Evolutionary conservation across 352 stramenopile genomes (phyloP).

Genomic region (Globisporangium echinulatum): DNA sequence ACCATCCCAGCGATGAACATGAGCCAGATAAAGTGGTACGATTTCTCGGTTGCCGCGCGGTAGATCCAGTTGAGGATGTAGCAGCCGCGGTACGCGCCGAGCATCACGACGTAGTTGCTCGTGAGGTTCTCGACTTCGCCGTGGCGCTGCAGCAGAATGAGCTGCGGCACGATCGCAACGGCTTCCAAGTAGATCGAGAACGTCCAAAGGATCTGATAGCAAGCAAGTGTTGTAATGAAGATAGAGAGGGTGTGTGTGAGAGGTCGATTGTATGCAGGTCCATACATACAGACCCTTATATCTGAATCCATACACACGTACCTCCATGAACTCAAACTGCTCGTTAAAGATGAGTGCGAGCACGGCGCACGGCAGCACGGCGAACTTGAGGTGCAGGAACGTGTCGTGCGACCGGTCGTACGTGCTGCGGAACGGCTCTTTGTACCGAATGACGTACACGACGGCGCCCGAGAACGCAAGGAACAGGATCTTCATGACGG

Average conservation of each 20-base stretch:
- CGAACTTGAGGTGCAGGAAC: constrained; percentile 98
- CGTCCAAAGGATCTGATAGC: constrained; percentile 91
- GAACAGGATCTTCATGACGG: constrained; percentile 98
- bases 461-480: constrained; percentile 95
- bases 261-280: no score
- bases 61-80: constrained; percentile 99
- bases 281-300: no score
- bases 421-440: constrained; percentile 95
- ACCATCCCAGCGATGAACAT: constrained; percentile 98
- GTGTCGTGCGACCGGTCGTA: constrained; percentile 99
- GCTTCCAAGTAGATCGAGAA: constrained; percentile 99
- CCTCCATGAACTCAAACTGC: constrained; percentile 85
- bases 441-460: constrained; percentile 97
- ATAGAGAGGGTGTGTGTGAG: no score
- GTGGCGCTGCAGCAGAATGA: constrained; percentile 98
- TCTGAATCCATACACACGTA: constrained; percentile 7
- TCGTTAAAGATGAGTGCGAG: constrained; percentile 96
- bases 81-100: constrained; percentile 95
- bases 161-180: constrained; percentile 98
- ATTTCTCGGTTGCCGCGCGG: constrained; percentile 91
- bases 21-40: constrained; percentile 98
- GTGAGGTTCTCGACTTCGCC: constrained; percentile 98
- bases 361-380: constrained; percentile 92
- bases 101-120: constrained; percentile 98
- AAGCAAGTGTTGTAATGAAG: background rate